A percentile compares a stretch with the other conserved stretches of the same genome.
These are phyloP conservation scores for Scedosporium dehoogii DNA, from an alignment of 2,329 filamentous ascomycete species.

Conservation along the genomic window DNA sequence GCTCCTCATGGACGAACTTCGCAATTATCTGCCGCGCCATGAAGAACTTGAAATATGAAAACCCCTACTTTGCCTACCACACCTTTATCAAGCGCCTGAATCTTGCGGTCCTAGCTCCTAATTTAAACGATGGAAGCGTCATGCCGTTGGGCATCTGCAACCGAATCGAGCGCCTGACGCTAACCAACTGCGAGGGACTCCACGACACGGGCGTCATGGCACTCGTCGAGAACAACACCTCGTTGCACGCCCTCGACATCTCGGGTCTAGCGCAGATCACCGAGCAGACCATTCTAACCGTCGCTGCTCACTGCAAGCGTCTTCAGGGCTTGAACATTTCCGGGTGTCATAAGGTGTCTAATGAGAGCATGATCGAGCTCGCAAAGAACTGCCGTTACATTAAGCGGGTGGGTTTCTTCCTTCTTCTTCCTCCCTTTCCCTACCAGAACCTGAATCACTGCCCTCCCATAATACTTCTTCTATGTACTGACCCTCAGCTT, in stretches of 20 bases:
- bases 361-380: conserved; percentile 72
- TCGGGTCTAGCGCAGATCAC: conserved; percentile 78
- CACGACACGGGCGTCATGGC: conserved; percentile 76
- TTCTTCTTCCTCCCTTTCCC: background rate
- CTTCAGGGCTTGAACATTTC: conserved; percentile 92
- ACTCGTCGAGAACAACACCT: conserved; percentile 68
- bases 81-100: conserved; percentile 90
- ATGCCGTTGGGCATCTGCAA: conserved; percentile 75
- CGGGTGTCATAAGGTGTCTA: conserved; percentile 72
- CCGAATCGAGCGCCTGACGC: conserved; percentile 80
- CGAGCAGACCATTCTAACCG: conserved; percentile 64
- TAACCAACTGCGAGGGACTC: conserved; percentile 79
- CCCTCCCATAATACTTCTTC: too few species aligned
- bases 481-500: too few species aligned
- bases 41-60: conserved; percentile 35
- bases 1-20: conserved; percentile 77
- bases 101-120: conserved; percentile 64
- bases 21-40: conserved; percentile 73
- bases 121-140: conserved; percentile 82
- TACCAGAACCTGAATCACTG: background rate
- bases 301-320: conserved; percentile 72
- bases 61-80: conserved; percentile 75
- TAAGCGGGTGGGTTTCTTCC: conserved; percentile 57
- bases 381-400: conserved; percentile 77
- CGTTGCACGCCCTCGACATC: conserved; percentile 82